These are phyloP conservation scores for Themeda triandra DNA, from an alignment of 176 grass and related monocot species.

Conservation along the genomic window DNA sequence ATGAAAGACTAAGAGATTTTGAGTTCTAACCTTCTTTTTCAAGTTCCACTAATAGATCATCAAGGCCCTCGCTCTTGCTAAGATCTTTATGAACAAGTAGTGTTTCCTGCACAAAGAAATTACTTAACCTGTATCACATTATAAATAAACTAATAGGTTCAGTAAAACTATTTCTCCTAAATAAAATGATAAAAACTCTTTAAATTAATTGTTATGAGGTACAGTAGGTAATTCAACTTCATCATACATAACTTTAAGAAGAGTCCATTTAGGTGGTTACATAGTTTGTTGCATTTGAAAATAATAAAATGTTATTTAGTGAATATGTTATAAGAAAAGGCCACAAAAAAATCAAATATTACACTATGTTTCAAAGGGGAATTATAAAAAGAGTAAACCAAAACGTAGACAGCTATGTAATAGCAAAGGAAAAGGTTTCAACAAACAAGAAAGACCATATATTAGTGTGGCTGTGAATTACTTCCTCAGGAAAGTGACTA, in stretches of 20 bases:
- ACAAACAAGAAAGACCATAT: background rate
- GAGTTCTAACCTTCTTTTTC: conserved; percentile 63
- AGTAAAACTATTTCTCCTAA: background rate
- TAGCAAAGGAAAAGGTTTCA: background rate
- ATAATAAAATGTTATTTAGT: background rate
- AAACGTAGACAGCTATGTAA: background rate
- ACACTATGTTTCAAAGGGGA: background rate
- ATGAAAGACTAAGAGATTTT: background rate
- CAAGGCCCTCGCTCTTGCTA: conserved; percentile 64
- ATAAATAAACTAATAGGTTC: background rate
- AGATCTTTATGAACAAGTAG: conserved; percentile 92
- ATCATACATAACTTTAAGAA: background rate
- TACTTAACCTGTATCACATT: background rate
- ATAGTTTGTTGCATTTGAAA: background rate
- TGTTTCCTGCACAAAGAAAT: conserved; percentile 71
- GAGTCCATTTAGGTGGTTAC: background rate
- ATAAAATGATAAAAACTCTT: background rate
- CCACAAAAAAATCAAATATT: background rate
- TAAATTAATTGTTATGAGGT: background rate
- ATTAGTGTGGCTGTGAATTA: background rate
- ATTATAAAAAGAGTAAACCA: background rate
- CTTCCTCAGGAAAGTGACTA: background rate
- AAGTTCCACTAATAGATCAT: conserved; percentile 80
- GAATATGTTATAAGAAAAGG: background rate
- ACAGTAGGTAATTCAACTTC: background rate